Evolutionary conservation across 1,284 basidiomycete species (phyloP).

Genomic region (Erythrobasidium hasegawianum): DNA sequence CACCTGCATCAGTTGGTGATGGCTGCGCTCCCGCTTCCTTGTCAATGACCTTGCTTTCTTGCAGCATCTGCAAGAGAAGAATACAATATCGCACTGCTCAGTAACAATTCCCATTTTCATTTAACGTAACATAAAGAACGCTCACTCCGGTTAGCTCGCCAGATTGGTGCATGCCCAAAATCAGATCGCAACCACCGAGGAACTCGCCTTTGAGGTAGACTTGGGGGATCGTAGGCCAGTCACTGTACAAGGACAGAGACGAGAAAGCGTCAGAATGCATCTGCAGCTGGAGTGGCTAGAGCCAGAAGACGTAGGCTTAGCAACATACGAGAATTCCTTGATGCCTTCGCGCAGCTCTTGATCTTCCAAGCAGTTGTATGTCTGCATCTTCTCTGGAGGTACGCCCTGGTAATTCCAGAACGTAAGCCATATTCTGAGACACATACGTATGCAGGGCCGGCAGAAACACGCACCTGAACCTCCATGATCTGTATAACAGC

Average conservation of each 20-base stretch:
- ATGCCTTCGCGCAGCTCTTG: slow-evolving; percentile 74
- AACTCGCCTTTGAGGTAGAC: slow-evolving; percentile 93
- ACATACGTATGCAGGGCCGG: background rate
- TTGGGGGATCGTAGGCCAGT: slow-evolving; percentile 98
- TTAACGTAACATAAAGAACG: too few species aligned
- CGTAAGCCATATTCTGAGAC: slow-evolving; percentile 69
- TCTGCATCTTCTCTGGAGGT: slow-evolving; percentile 69
- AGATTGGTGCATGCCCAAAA: slow-evolving; percentile 91
- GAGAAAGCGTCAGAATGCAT: slow-evolving; percentile 44
- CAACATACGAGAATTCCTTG: slow-evolving; percentile 87
- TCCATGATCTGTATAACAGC: slow-evolving; percentile 84
- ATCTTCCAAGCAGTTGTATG: slow-evolving; percentile 88
- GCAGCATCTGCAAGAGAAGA: slow-evolving; percentile 14
- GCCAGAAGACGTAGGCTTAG: background rate
- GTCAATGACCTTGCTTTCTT: slow-evolving; percentile 22
- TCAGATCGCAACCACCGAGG: slow-evolving; percentile 92
- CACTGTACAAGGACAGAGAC: slow-evolving; percentile 54
- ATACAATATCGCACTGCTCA: background rate
- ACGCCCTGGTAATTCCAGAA: slow-evolving; percentile 80
- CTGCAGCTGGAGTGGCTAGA: too few species aligned
- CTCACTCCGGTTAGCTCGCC: slow-evolving; percentile 82
- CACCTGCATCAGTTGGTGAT: slow-evolving; percentile 27
- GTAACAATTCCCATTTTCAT: too few species aligned
- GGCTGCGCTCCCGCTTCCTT: slow-evolving; percentile 2
- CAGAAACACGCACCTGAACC: slow-evolving; percentile 62